These are phyloP conservation scores for Skeletonema menzelii DNA, from an alignment of 108 stramenopile genomes.

Conservation along the genomic window DNA sequence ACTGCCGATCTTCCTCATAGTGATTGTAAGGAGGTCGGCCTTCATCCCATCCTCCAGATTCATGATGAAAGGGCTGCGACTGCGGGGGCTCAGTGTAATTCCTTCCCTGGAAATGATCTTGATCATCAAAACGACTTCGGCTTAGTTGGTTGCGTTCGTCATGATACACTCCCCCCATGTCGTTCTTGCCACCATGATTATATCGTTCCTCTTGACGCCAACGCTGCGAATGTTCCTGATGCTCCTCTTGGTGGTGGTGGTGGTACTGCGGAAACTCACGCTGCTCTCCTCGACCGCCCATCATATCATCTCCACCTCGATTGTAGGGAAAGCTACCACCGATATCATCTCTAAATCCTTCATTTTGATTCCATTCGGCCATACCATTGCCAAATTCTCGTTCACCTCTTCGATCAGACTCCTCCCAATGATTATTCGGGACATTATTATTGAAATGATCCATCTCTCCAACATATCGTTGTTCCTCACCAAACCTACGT, in stretches of 20 bases:
- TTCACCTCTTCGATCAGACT: not conserved
- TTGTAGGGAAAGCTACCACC: not conserved
- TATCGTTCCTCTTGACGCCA: not conserved
- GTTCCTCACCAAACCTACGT: not conserved
- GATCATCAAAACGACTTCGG: not conserved
- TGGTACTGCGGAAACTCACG: constrained; percentile 4
- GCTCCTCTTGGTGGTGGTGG: not conserved
- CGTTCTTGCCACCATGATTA: not conserved
- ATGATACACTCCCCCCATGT: not conserved
- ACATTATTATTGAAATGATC: not conserved
- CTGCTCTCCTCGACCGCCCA: not conserved
- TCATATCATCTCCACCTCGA: not conserved
- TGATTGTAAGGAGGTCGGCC: not conserved
- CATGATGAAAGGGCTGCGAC: not conserved
- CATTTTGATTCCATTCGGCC: not conserved
- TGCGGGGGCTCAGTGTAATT: not conserved
- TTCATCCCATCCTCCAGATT: not conserved
- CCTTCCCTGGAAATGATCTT: not conserved
- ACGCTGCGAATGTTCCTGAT: not conserved
- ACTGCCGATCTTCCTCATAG: not conserved
- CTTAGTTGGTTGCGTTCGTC: not conserved
- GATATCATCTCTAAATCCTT: not conserved
- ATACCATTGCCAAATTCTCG: not conserved
- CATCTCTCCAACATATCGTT: not conserved
- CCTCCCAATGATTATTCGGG: not conserved